Conservation (phyloP, 2,329 filamentous ascomycete species). For the Pseudogymnoascus sp. region DNA sequence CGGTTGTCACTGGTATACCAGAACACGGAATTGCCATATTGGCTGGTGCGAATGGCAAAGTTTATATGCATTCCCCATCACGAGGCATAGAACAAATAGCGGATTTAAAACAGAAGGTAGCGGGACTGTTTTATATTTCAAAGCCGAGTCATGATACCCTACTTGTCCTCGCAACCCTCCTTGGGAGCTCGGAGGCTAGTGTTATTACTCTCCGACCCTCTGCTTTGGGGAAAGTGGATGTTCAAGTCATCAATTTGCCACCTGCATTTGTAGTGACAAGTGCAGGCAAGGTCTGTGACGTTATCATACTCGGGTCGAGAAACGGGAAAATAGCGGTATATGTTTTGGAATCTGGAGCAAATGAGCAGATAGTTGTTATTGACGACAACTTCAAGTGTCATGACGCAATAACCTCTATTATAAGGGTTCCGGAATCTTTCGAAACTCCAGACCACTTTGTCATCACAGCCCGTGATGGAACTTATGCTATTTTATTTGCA, state of each 20-base stretch:
- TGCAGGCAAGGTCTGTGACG: conserved; percentile 35
- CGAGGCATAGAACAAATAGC: conserved; percentile 14
- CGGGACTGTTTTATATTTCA: conserved; percentile 26
- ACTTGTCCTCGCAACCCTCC: conserved; percentile 23
- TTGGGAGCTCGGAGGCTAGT: conserved; percentile 31
- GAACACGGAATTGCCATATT: conserved; percentile 36
- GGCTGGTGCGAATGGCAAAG: conserved; percentile 37
- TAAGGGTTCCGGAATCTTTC: conserved; percentile 17
- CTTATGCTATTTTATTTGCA: conserved; percentile 55
- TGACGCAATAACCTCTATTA: conserved; percentile 21
- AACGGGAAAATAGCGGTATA: conserved; percentile 47
- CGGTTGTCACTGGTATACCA: conserved; percentile 35
- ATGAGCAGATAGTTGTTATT: conserved; percentile 9
- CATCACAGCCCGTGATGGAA: conserved; percentile 70
- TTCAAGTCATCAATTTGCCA: conserved; percentile 26
- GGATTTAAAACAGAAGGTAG: conserved; percentile 12
- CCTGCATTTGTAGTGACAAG: conserved; percentile 43
- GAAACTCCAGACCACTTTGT: conserved; percentile 45
- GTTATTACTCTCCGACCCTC: conserved; percentile 21
- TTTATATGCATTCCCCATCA: conserved; percentile 20
- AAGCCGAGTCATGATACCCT: conserved; percentile 5
- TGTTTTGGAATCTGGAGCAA: conserved; percentile 17
- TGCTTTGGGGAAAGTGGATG: conserved; percentile 11
- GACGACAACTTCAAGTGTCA: not conserved
- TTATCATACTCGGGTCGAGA: conserved; percentile 48